A percentile compares a stretch with the other conserved stretches of the same genome.
Conservation (phyloP, 768 basidiomycete species). For the Mycena chlorophos region DNA sequence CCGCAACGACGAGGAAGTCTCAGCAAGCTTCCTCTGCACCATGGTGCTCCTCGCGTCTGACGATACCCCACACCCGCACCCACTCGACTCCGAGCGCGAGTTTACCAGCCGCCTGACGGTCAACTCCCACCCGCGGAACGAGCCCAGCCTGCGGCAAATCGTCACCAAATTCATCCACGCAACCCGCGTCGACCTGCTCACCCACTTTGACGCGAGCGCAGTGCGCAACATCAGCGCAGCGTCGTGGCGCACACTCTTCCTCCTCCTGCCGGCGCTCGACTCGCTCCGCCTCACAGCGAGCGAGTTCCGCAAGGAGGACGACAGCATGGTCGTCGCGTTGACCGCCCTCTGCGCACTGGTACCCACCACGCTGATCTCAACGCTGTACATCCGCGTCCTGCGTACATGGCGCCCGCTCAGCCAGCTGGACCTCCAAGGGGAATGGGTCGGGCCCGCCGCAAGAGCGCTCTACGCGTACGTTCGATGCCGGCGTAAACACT, state of each 20-base stretch:
- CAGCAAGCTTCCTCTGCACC: background rate
- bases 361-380: background rate
- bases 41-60: background rate
- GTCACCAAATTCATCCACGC: background rate
- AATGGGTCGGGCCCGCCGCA: too few relatives aligned
- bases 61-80: background rate
- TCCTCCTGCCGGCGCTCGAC: background rate
- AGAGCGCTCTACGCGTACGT: too few relatives aligned
- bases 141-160: background rate
- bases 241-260: background rate
- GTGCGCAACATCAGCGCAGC: background rate
- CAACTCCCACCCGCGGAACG: background rate
- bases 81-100: background rate
- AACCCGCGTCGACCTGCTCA: background rate
- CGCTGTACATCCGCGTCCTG: background rate
- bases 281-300: background rate
- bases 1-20: background rate
- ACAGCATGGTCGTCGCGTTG: background rate
- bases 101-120: background rate
- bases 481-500: too few relatives aligned
- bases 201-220: background rate
- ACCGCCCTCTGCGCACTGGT: background rate
- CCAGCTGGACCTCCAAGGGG: too few relatives aligned
- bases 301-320: background rate
- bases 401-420: too few relatives aligned